phyloP scores from a whole-genome alignment of 1,139 yeast genomes.

The Hansenula sp. region DNA sequence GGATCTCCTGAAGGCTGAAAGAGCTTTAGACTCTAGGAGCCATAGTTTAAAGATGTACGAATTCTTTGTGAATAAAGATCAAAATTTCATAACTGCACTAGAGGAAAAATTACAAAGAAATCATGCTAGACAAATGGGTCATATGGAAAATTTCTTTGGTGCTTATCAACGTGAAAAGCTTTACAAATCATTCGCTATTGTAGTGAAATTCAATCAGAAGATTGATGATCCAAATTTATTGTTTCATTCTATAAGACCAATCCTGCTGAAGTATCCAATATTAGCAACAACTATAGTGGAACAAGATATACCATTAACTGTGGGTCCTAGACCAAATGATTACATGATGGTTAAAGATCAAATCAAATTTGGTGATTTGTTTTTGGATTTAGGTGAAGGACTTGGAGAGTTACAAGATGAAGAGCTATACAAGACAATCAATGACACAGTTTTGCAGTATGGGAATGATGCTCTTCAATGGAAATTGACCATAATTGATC shows the following conservation, averaged over 20 bases:
- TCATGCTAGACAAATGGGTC: slow-evolving; percentile 1
- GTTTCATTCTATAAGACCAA: background rate
- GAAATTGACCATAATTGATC: background rate
- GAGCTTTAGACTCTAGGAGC: no score
- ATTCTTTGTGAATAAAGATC: background rate
- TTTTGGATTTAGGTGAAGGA: background rate
- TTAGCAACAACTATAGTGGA: background rate
- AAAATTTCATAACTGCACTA: background rate
- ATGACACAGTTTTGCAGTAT: background rate
- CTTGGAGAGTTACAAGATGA: background rate
- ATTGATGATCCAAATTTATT: background rate
- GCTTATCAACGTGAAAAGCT: background rate
- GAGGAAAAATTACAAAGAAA: background rate
- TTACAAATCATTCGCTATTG: background rate
- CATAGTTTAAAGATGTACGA: no score
- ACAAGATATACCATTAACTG: background rate
- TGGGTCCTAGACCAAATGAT: background rate
- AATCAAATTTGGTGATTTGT: background rate
- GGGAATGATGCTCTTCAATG: background rate
- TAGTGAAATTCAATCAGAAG: background rate
- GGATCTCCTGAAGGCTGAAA: no score
- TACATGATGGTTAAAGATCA: background rate
- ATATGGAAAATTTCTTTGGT: background rate
- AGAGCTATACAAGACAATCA: background rate
- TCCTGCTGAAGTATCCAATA: background rate